These are phyloP conservation scores for Penicillium aurantiogriseum DNA, from an alignment of 2,329 filamentous ascomycete species.

Conservation along the genomic window DNA sequence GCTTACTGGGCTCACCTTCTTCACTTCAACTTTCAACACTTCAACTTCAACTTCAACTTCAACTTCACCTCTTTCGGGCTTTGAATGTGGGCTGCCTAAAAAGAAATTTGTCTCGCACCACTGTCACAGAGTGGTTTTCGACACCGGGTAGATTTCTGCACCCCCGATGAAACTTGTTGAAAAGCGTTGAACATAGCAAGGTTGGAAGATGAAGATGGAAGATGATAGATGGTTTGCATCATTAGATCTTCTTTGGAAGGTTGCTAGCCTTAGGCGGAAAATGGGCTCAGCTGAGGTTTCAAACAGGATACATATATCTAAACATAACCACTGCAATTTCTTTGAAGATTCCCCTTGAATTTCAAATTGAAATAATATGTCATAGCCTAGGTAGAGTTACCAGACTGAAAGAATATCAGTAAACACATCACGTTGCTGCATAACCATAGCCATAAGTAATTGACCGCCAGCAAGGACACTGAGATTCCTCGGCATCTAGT, in stretches of 20 bases:
- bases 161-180: not conserved
- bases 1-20: slow-evolving; percentile 7
- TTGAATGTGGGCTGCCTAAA: not conserved
- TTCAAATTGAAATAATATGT: not conserved
- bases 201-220: not conserved
- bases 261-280: not conserved
- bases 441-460: not conserved
- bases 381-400: not conserved
- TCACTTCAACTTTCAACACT: not conserved
- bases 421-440: not conserved
- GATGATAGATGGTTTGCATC: not conserved
- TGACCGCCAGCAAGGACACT: not conserved
- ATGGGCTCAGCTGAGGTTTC: not conserved
- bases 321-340: not conserved
- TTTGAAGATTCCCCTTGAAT: not conserved
- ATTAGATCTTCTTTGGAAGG: not conserved
- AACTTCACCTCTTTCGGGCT: not conserved
- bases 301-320: not conserved
- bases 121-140: not conserved
- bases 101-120: not conserved
- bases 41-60: slow-evolving; percentile 1
- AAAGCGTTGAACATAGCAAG: not conserved
- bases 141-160: not conserved
- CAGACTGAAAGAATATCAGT: not conserved
- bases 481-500: not conserved